phyloP scores from a whole-genome alignment of 805 yeast species.

The Metschnikowia henanensis region DNA sequence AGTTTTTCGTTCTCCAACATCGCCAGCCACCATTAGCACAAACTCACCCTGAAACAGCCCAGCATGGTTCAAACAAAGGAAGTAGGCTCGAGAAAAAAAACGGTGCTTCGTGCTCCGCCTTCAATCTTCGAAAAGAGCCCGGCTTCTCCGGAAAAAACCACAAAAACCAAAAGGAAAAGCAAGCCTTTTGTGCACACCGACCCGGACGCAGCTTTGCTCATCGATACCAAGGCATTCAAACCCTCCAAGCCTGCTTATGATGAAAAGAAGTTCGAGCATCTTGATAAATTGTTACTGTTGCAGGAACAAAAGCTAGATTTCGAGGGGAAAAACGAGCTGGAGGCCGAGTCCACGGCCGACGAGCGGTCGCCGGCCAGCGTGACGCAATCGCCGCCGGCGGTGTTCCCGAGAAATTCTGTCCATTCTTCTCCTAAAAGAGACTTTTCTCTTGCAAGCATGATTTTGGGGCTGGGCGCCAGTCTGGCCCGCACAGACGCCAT shows the following conservation, averaged over 20 bases:
- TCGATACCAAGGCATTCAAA: slow-evolving; percentile 2
- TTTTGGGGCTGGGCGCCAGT: slow-evolving; percentile 5
- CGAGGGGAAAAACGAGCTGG: not conserved
- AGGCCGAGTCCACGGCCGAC: not conserved
- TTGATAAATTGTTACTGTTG: slow-evolving; percentile 8
- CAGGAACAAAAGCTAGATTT: not conserved
- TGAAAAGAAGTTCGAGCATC: slow-evolving; percentile 3
- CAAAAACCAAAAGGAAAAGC: too few species aligned
- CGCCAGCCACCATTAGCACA: too few species aligned
- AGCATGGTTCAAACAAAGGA: too few species aligned
- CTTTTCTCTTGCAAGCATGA: slow-evolving; percentile 2
- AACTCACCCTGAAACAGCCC: too few species aligned
- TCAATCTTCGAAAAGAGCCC: too few species aligned
- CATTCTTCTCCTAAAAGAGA: not conserved
- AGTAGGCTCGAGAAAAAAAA: too few species aligned
- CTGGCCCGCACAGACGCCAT: slow-evolving; percentile 5
- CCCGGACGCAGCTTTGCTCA: slow-evolving; percentile 7
- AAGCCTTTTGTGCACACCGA: slow-evolving; percentile 13
- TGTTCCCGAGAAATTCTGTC: not conserved
- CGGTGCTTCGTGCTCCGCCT: too few species aligned
- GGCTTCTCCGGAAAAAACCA: too few species aligned
- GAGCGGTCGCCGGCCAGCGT: not conserved
- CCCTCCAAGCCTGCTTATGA: not conserved
- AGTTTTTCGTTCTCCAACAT: too few species aligned
- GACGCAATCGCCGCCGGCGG: not conserved